phyloP scores from a whole-genome alignment of 495 filamentous ascomycete genomes.

The Podospora bellae-mahoneyi region DNA sequence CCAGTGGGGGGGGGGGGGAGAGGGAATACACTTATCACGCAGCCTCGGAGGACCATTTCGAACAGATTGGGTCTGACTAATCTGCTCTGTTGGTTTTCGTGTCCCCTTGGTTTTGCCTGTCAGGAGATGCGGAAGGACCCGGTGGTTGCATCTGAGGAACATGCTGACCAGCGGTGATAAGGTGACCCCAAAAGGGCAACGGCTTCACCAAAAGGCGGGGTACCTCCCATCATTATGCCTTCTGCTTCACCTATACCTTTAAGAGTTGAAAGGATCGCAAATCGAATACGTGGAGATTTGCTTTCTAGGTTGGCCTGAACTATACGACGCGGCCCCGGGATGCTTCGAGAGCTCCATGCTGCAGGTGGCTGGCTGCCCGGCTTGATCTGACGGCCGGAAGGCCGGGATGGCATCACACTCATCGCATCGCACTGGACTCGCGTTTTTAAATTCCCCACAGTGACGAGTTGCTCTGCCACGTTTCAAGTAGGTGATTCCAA shows the following conservation, averaged over 20 bases:
- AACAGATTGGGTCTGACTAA: background rate
- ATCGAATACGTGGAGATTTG: too few species aligned
- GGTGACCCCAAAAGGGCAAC: background rate
- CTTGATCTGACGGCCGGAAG: background rate
- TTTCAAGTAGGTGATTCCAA: background rate
- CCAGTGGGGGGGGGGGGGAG: background rate
- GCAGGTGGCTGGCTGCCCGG: background rate
- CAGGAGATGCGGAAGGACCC: background rate
- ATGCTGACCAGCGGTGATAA: background rate
- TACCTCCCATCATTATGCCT: background rate
- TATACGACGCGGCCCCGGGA: too few species aligned
- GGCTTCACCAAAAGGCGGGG: background rate
- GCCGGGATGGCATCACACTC: background rate
- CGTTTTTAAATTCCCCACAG: background rate
- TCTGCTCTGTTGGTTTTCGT: background rate
- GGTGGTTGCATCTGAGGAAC: background rate
- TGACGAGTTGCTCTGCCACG: background rate
- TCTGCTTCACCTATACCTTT: background rate
- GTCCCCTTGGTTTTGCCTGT: background rate
- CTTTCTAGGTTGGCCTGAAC: too few species aligned
- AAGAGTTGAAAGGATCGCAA: background rate
- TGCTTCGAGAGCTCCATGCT: background rate
- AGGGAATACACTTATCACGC: background rate
- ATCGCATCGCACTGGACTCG: background rate
- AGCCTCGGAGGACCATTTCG: background rate